A percentile compares a stretch with the other conserved stretches of the same genome.
Evolutionary conservation across 305 asterid species (phyloP).

Genomic region (Andrographis paniculata): DNA sequence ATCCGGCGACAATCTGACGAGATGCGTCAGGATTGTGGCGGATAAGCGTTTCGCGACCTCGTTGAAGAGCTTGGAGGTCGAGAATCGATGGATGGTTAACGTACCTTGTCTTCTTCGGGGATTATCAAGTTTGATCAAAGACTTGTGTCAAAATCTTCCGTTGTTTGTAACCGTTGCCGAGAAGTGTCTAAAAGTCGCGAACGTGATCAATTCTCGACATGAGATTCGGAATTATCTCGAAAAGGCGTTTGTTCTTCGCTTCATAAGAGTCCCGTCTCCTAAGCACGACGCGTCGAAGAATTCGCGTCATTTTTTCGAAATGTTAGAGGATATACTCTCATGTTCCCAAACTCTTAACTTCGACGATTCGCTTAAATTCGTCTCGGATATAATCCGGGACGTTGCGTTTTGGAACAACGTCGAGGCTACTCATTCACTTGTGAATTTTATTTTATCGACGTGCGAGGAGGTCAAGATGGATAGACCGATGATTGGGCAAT

Average conservation of each 20-base stretch:
- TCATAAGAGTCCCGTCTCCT: slow-evolving; percentile 54
- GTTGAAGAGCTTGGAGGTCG: slow-evolving; percentile 55
- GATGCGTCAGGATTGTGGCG: slow-evolving; percentile 70
- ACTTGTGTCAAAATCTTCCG: slow-evolving; percentile 59
- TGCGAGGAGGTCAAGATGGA: slow-evolving; percentile 66
- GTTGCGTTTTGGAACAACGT: slow-evolving; percentile 67
- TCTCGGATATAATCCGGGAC: slow-evolving; percentile 48
- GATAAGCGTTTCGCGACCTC: slow-evolving; percentile 72
- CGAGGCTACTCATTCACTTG: slow-evolving; percentile 64
- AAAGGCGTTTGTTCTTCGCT: slow-evolving; percentile 53
- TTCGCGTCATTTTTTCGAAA: slow-evolving; percentile 33
- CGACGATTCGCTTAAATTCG: slow-evolving; percentile 58
- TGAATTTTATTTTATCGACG: slow-evolving; percentile 53
- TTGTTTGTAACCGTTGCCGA: slow-evolving; percentile 47
- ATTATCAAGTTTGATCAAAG: slow-evolving; percentile 59
- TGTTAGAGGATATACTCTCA: slow-evolving; percentile 69
- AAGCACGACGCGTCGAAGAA: slow-evolving; percentile 34
- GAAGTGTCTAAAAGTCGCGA: slow-evolving; percentile 62
- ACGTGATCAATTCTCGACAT: slow-evolving; percentile 46
- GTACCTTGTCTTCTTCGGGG: slow-evolving; percentile 71
- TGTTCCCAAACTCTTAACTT: slow-evolving; percentile 53
- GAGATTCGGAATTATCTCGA: slow-evolving; percentile 55
- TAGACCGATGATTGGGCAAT: slow-evolving; percentile 71
- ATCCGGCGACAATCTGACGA: slow-evolving; percentile 39
- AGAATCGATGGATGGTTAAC: slow-evolving; percentile 80